Percentiles rank a stretch among this genome's conserved stretches.
Conservation (phyloP, 108 stramenopile genomes). For the Fragilaria crotonensis region DNA sequence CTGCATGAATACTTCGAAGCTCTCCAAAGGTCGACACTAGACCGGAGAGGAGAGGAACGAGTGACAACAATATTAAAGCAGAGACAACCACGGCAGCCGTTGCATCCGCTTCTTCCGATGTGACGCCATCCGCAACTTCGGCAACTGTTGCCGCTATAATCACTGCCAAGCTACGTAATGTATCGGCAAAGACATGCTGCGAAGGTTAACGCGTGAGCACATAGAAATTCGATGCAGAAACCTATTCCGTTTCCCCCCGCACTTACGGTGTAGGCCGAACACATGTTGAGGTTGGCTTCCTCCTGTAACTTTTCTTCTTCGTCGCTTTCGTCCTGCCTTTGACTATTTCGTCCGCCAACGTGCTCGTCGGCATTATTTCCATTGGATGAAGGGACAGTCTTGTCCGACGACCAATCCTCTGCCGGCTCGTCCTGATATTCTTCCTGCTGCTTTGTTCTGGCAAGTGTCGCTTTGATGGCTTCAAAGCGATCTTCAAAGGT, state of each 20-base stretch:
- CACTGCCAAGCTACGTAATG: conserved; percentile 67
- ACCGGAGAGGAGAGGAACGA: conserved; percentile 54
- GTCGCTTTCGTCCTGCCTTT: not conserved
- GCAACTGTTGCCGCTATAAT: conserved; percentile 54
- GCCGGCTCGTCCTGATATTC: conserved; percentile 5
- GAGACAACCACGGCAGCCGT: conserved; percentile 68
- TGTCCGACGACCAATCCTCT: not conserved
- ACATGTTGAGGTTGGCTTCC: conserved; percentile 71
- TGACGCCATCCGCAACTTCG: conserved; percentile 31
- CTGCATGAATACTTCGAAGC: conserved; percentile 19
- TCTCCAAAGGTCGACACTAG: conserved; percentile 32
- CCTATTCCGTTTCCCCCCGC: too few species aligned
- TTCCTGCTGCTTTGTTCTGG: not conserved
- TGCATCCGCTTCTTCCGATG: conserved; percentile 56
- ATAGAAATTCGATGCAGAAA: not conserved
- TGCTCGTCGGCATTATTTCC: not conserved
- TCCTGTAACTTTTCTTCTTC: conserved; percentile 10
- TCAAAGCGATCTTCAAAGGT: not conserved
- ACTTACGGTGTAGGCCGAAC: conserved; percentile 75
- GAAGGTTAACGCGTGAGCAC: not conserved
- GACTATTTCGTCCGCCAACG: not conserved
- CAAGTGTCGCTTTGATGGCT: not conserved
- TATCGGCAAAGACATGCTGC: conserved; percentile 80
- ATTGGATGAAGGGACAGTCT: not conserved
- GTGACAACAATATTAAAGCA: conserved; percentile 48